A percentile compares a stretch with the other conserved stretches of the same genome.
Evolutionary conservation across 2,329 filamentous ascomycete species (phyloP).

Genomic region (Fusarium pseudograminearum): DNA sequence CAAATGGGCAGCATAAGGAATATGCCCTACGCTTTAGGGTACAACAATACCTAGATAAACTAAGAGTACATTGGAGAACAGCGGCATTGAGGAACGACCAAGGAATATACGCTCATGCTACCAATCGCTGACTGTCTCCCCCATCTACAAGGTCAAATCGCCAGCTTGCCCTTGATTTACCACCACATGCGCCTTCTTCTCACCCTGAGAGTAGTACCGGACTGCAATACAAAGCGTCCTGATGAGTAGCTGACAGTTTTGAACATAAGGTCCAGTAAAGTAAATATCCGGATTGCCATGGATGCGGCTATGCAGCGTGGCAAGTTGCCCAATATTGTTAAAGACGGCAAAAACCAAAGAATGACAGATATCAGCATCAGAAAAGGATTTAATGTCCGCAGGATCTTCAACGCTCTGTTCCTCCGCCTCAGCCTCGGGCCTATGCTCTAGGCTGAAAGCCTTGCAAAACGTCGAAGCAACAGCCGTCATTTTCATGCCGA

Average conservation of each 20-base stretch:
- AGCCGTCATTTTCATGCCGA: slow-evolving; percentile 92
- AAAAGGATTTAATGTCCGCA: slow-evolving; percentile 67
- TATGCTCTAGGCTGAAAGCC: slow-evolving; percentile 89
- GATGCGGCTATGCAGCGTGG: slow-evolving; percentile 93
- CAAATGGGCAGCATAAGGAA: too few relatives aligned
- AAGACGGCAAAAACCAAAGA: slow-evolving; percentile 94
- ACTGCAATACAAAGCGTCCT: slow-evolving; percentile 74
- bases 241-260: slow-evolving; percentile 95
- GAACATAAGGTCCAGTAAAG: slow-evolving; percentile 96
- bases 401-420: slow-evolving; percentile 74
- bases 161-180: neutral
- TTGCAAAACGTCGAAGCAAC: slow-evolving; percentile 98
- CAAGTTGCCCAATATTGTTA: slow-evolving; percentile 98
- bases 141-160: neutral
- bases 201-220: slow-evolving; percentile 27
- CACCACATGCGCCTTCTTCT: slow-evolving; percentile 28
- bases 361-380: slow-evolving; percentile 85
- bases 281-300: slow-evolving; percentile 95
- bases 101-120: neutral
- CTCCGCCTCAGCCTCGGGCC: slow-evolving; percentile 78
- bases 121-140: accelerated
- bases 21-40: too few relatives aligned
- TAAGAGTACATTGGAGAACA: too few relatives aligned
- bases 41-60: too few relatives aligned
- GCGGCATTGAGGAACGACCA: neutral